These are phyloP conservation scores for Eryngium alpinum DNA, from an alignment of 140 eudicot genomes.

Conservation along the genomic window DNA sequence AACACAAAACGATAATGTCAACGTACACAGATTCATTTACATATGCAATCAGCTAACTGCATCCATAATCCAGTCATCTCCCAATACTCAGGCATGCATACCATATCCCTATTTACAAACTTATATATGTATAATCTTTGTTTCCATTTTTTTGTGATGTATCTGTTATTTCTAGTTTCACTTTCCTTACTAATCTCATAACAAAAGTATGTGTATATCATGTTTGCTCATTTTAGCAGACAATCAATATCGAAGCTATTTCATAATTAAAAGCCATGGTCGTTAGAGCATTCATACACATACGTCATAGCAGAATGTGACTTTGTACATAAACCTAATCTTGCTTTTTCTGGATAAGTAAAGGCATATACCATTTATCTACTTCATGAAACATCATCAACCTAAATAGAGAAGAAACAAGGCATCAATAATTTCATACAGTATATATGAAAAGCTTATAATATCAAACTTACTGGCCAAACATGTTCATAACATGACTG, in stretches of 20 bases:
- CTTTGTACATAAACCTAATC: background rate
- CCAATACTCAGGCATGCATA: conserved; percentile 2
- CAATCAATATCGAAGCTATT: background rate
- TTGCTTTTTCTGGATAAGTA: too few relatives aligned
- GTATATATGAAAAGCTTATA: background rate
- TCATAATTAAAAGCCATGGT: background rate
- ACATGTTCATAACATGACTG: conserved; percentile 27
- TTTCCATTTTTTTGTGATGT: too few relatives aligned
- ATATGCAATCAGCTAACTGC: background rate
- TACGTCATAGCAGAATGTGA: background rate
- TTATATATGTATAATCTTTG: background rate
- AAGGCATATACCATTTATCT: too few relatives aligned
- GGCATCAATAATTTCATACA: background rate
- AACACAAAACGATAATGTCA: background rate
- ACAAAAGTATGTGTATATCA: background rate
- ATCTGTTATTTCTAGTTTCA: too few relatives aligned
- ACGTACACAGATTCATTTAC: background rate
- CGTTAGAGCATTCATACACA: background rate
- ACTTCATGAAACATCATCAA: too few relatives aligned
- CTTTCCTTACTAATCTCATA: background rate
- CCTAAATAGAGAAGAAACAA: too few relatives aligned
- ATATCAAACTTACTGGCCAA: conserved; percentile 20
- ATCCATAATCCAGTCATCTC: background rate
- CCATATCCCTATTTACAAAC: background rate
- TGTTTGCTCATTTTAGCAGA: background rate